Conservation (phyloP, 1,139 yeast genomes). For the Yamadazyma buinensis region DNA sequence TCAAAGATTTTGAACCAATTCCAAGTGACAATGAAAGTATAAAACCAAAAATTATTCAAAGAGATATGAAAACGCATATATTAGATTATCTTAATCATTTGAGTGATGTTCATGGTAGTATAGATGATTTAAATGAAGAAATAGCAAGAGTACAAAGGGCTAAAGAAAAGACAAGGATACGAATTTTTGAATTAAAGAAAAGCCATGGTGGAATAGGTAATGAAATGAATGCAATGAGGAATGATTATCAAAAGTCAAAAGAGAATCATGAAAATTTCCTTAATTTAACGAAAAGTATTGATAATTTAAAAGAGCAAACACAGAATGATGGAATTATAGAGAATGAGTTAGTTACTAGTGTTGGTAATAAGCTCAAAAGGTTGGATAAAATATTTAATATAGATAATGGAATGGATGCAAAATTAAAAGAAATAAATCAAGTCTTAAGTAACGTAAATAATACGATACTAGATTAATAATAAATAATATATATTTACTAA, state of each 20-base stretch:
- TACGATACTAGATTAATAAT: neutral
- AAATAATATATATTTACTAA: constrained; percentile 1
- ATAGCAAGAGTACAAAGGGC: constrained; percentile 33
- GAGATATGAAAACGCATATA: constrained; percentile 30
- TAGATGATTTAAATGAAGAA: constrained; percentile 36
- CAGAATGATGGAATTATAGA: neutral
- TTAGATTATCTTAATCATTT: constrained; percentile 28
- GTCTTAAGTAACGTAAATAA: constrained; percentile 4
- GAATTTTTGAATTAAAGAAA: constrained; percentile 35
- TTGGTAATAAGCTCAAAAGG: constrained; percentile 11
- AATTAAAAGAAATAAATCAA: constrained; percentile 30
- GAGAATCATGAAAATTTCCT: constrained; percentile 21
- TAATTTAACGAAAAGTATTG: constrained; percentile 13
- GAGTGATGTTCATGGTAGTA: constrained; percentile 36
- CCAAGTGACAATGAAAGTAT: constrained; percentile 12
- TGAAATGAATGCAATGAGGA: constrained; percentile 35
- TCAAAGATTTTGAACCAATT: constrained; percentile 25
- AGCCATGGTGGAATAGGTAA: constrained; percentile 38
- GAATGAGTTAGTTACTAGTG: constrained; percentile 9
- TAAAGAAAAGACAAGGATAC: constrained; percentile 39
- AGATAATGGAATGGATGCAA: constrained; percentile 33
- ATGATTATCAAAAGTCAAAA: constrained; percentile 23
- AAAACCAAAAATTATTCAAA: constrained; percentile 22
- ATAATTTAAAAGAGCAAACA: constrained; percentile 4
- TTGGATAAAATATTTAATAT: constrained; percentile 35